Conservation (phyloP, 177 flowering plant species). For the Telopea speciosissima region DNA sequence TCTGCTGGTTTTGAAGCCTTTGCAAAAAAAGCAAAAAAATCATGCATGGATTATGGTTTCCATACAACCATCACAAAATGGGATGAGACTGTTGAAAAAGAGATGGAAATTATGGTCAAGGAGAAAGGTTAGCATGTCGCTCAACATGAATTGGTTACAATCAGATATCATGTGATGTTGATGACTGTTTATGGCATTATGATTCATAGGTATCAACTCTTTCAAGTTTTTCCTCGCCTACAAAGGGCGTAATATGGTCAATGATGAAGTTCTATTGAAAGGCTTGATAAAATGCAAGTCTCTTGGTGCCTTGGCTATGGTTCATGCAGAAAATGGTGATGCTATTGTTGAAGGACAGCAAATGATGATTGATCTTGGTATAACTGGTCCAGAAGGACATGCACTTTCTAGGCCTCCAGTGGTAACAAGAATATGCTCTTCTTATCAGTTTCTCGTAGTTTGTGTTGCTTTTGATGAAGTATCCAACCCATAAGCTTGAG, state of each 20-base stretch:
- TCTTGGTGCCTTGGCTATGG: slow-evolving; percentile 96
- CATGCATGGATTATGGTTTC: slow-evolving; percentile 97
- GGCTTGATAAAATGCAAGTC: slow-evolving; percentile 88
- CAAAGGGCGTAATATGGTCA: slow-evolving; percentile 80
- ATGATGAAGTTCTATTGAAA: slow-evolving; percentile 71
- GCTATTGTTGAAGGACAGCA: slow-evolving; percentile 86
- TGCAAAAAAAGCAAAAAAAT: slow-evolving; percentile 52
- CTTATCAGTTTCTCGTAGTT: background rate
- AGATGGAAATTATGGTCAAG: slow-evolving; percentile 91
- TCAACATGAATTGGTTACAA: background rate
- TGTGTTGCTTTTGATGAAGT: background rate
- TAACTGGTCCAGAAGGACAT: slow-evolving; percentile 97
- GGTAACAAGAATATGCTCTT: slow-evolving; percentile 38
- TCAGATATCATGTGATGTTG: background rate
- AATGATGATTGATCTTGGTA: slow-evolving; percentile 88
- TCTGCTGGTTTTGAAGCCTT: slow-evolving; percentile 64
- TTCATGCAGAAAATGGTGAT: slow-evolving; percentile 99
- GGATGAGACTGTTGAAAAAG: slow-evolving; percentile 77
- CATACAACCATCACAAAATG: slow-evolving; percentile 90
- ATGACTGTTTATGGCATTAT: background rate
- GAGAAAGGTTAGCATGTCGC: slow-evolving; percentile 56
- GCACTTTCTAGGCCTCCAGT: slow-evolving; percentile 89
- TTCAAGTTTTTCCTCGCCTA: slow-evolving; percentile 94
- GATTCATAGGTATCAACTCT: slow-evolving; percentile 72
- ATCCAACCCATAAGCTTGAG: too few species aligned